A percentile compares a stretch with the other conserved stretches of the same genome.
Evolutionary conservation across 2,329 filamentous ascomycete genomes (phyloP).

Genomic region (Bretziella fagacearum): DNA sequence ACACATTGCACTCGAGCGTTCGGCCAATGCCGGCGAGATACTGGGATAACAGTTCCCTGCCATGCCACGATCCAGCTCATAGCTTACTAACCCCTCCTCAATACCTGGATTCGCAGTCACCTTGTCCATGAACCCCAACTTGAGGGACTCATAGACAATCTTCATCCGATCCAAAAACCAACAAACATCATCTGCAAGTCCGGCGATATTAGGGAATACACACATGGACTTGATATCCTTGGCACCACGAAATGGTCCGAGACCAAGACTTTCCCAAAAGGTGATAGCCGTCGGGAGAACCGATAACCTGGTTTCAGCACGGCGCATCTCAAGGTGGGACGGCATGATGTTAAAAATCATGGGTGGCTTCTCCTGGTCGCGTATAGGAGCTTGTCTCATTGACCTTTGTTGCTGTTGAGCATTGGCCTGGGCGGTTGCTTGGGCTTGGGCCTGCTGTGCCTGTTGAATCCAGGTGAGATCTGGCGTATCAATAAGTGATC

Average conservation of each 20-base stretch:
- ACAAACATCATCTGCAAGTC: conserved; percentile 41
- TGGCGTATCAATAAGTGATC: conserved; percentile 37
- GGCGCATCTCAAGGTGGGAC: conserved; percentile 55
- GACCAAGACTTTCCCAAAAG: conserved; percentile 69
- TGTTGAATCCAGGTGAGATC: conserved; percentile 35
- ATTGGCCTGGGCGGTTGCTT: conserved; percentile 17
- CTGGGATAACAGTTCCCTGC: conserved; percentile 9
- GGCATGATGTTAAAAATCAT: conserved; percentile 46
- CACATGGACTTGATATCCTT: conserved; percentile 59
- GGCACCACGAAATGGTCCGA: conserved; percentile 50
- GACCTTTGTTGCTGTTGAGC: conserved; percentile 5
- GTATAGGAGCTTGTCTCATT: background rate
- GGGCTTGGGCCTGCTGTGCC: conserved; percentile 26
- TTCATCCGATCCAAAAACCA: conserved; percentile 52
- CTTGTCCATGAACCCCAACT: conserved; percentile 48
- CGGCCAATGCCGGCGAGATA: conserved; percentile 25
- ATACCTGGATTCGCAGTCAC: conserved; percentile 29
- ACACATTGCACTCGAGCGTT: conserved; percentile 23
- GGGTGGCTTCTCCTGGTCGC: conserved; percentile 32
- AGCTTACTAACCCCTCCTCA: conserved; percentile 32
- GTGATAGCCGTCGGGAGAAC: conserved; percentile 55
- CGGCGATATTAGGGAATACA: conserved; percentile 49
- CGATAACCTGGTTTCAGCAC: conserved; percentile 52
- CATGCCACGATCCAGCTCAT: conserved; percentile 28
- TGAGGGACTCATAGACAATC: conserved; percentile 55